phyloP scores from a whole-genome alignment of 2,329 filamentous ascomycete genomes.

The Cordyceps militaris region DNA sequence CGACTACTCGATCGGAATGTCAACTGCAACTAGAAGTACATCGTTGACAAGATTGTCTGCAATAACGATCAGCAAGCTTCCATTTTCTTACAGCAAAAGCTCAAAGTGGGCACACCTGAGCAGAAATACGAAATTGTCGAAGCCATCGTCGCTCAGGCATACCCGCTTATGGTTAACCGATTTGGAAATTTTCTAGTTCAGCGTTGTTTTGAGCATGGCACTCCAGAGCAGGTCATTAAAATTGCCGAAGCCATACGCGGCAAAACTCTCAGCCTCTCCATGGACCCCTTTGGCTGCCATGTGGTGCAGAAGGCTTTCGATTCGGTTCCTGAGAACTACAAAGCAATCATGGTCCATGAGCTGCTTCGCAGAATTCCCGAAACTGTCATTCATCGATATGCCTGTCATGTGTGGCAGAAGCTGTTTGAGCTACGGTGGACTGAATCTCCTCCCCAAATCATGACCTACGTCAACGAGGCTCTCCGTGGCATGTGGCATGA shows the following conservation, averaged over 20 bases:
- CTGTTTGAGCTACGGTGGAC: constrained; percentile 96
- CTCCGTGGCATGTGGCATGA: constrained; percentile 98
- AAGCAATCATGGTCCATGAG: constrained; percentile 98
- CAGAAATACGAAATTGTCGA: constrained; percentile 98
- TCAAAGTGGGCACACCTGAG: constrained; percentile 89
- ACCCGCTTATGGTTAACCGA: constrained; percentile 93
- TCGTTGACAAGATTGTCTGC: constrained; percentile 98
- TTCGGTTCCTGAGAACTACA: constrained; percentile 94
- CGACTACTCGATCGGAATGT: constrained; percentile 91
- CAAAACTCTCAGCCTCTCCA: constrained; percentile 87
- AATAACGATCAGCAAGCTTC: constrained; percentile 99
- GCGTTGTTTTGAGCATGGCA: constrained; percentile 97
- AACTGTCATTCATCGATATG: constrained; percentile 96
- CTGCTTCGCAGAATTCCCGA: constrained; percentile 91
- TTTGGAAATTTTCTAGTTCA: constrained; percentile 99
- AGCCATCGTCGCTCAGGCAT: constrained; percentile 89
- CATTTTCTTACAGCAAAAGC: constrained; percentile 97
- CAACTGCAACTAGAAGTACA: constrained; percentile 98
- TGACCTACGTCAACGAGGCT: constrained; percentile 96
- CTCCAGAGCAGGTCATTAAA: constrained; percentile 85
- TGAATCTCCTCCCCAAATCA: constrained; percentile 90
- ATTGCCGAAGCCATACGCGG: constrained; percentile 93
- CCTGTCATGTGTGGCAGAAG: constrained; percentile 99
- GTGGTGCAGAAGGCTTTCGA: constrained; percentile 99
- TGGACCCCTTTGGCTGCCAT: constrained; percentile 98